phyloP scores from a whole-genome alignment of 2,329 filamentous ascomycete species.

The Xylaria multiplex region DNA sequence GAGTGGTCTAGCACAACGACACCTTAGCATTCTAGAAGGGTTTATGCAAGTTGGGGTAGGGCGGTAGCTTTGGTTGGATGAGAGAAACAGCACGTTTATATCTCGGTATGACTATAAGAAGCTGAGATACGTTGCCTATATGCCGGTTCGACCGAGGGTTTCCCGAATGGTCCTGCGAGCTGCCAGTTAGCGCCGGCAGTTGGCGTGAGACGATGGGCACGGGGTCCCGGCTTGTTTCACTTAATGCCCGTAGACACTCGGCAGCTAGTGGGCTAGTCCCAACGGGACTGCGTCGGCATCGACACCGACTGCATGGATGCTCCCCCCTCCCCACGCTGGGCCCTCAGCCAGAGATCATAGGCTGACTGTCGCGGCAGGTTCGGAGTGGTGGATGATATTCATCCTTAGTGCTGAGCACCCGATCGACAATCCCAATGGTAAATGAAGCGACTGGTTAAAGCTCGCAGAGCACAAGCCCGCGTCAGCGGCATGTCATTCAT shows the following conservation, averaged over 20 bases:
- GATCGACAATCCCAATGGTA: not conserved
- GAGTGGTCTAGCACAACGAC: not conserved
- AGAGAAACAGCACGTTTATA: not conserved
- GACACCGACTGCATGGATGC: not conserved
- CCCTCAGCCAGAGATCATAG: slow-evolving; percentile 1
- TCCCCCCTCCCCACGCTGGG: not conserved
- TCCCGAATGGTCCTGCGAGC: not conserved
- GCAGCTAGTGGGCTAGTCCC: slow-evolving; percentile 8
- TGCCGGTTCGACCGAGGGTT: slow-evolving; percentile 1
- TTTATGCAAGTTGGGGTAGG: not conserved
- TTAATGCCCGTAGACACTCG: not conserved
- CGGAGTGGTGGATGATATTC: not conserved
- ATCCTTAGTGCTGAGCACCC: not conserved
- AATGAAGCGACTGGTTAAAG: slow-evolving; percentile 12
- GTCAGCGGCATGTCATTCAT: slow-evolving; percentile 27
- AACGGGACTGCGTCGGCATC: slow-evolving; percentile 17
- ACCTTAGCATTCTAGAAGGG: not conserved
- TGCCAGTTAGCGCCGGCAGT: slow-evolving; percentile 4
- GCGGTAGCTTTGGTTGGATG: not conserved
- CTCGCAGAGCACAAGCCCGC: slow-evolving; percentile 1
- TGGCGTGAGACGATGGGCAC: not conserved
- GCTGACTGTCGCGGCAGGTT: not conserved
- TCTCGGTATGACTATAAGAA: not conserved
- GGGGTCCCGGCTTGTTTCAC: slow-evolving; percentile 7
- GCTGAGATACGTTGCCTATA: not conserved